Evolutionary conservation across 2,329 filamentous ascomycete species (phyloP), one percentile per base, ranked within the genome.

Genomic region (Arthrocladium fulminans): DNA sequence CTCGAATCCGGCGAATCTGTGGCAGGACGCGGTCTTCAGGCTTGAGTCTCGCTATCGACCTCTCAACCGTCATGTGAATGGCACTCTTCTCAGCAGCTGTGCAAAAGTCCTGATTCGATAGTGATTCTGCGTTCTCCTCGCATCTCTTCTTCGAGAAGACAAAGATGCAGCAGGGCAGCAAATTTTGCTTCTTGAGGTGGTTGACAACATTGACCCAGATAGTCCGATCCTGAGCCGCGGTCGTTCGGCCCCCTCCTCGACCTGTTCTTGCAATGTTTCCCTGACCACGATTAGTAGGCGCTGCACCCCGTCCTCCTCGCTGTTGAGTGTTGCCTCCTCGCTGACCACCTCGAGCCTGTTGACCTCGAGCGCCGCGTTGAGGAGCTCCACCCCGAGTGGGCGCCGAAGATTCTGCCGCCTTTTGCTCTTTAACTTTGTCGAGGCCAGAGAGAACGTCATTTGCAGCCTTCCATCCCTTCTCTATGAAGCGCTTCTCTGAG

Each of bases 121-220:
- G 73, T 0, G 92, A 90, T 63, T 96, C 88, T 0, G 92, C 92
- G 63, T 97, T 98, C 63, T 97, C 88, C 65, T 98, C 92, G 60
- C 92, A 97, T 45, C 92, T 77, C 67, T 92, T 95, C 71, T 97
- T 98, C 2, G 92, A 98, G 67, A 98, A 98, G 48, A 98, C 90
- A 62, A 98, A 98, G 57, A 98, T 94, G 64, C 90, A 97, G 7
- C 86, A 88, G 0, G 92, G 92, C 2, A 98, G 77, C 3, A 98
- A 74, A 42, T 80, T 87, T 45, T 88, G 80, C 65, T 94, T 95
- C 59, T 83, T 86, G 47, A 98, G 74, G 66, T 87, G 88, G 60
- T 94, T 87, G 2, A 98, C 88, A 32, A 98, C 77, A 61, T 96
- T 87, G 29, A 97, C 90, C 92, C 92, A 98, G 6, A 96, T 76